These are phyloP conservation scores for Blastomyces emzantsi DNA, from an alignment of 2,329 filamentous ascomycete species.

Conservation along the genomic window DNA sequence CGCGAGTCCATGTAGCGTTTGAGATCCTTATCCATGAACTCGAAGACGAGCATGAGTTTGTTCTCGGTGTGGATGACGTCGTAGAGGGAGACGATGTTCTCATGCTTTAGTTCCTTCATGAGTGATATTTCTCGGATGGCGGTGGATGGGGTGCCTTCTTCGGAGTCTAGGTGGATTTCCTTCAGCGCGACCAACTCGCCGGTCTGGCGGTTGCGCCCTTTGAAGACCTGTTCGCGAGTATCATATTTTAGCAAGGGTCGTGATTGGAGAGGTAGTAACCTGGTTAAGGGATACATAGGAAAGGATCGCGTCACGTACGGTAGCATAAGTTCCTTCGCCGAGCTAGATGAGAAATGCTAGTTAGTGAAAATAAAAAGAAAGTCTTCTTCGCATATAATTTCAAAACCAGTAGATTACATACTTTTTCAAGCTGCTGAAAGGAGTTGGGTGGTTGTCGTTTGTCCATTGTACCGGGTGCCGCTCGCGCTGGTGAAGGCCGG, in stretches of 20 bases:
- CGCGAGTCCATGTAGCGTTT: slow-evolving; percentile 98
- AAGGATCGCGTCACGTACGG: slow-evolving; percentile 48
- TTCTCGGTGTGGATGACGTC: slow-evolving; percentile 99
- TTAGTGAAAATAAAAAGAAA: slow-evolving; percentile 22
- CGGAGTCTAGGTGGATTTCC: slow-evolving; percentile 96
- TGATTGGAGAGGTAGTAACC: not conserved
- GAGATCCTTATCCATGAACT: slow-evolving; percentile 96
- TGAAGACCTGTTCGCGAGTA: slow-evolving; percentile 65
- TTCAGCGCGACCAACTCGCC: slow-evolving; percentile 95
- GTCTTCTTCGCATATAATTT: not conserved
- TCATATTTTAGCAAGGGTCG: not conserved
- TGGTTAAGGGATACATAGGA: slow-evolving; percentile 4
- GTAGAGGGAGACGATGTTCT: slow-evolving; percentile 94
- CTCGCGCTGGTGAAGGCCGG: slow-evolving; percentile 11
- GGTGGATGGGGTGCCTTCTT: slow-evolving; percentile 94
- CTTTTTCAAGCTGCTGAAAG: slow-evolving; percentile 97
- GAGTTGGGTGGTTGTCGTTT: slow-evolving; percentile 87
- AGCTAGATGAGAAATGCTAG: slow-evolving; percentile 43
- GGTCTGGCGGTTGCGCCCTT: slow-evolving; percentile 93
- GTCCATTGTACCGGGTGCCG: slow-evolving; percentile 55
- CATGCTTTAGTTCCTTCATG: slow-evolving; percentile 99
- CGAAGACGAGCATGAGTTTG: slow-evolving; percentile 98
- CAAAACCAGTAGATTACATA: slow-evolving; percentile 18
- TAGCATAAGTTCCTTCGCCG: slow-evolving; percentile 97
- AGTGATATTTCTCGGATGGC: slow-evolving; percentile 97